phyloP scores from a whole-genome alignment of 2,329 filamentous ascomycete species.

The Nemania sp. region DNA sequence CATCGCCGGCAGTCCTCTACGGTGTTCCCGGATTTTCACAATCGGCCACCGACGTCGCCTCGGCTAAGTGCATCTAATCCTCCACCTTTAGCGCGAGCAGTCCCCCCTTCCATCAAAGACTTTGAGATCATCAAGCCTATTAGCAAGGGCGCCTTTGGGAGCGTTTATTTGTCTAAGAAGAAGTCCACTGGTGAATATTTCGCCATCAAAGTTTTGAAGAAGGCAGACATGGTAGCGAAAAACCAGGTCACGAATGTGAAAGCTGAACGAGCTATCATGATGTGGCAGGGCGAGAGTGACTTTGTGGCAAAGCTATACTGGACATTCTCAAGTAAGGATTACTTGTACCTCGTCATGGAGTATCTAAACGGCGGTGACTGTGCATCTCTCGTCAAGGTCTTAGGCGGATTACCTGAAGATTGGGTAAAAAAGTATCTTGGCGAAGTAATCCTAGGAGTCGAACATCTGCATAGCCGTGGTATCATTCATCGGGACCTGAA shows the following conservation, averaged over 20 bases:
- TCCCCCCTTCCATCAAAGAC: conserved; percentile 96
- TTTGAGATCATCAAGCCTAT: conserved; percentile 99
- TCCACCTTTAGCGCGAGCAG: conserved; percentile 86
- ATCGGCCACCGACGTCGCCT: conserved; percentile 81
- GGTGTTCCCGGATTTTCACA: conserved; percentile 76
- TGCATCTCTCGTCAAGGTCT: conserved; percentile 93
- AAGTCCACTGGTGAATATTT: conserved; percentile 98
- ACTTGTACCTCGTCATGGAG: conserved; percentile 98
- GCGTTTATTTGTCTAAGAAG: conserved; percentile 98
- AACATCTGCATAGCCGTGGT: conserved; percentile 92
- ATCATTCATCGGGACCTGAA: conserved; percentile 98
- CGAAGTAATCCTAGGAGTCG: conserved; percentile 95
- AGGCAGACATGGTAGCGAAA: conserved; percentile 99
- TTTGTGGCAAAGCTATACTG: conserved; percentile 99
- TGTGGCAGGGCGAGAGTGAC: conserved; percentile 99
- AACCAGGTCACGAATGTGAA: conserved; percentile 99
- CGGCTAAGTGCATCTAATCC: conserved; percentile 79
- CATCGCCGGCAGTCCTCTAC: conserved; percentile 93
- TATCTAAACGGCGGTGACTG: conserved; percentile 98
- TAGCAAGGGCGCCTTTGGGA: conserved; percentile 98
- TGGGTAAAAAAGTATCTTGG: conserved; percentile 99
- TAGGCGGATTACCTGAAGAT: conserved; percentile 92
- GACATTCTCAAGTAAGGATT: conserved; percentile 99
- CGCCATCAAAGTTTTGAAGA: conserved; percentile 97
- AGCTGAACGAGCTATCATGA: conserved; percentile 98